phyloP scores from a whole-genome alignment of 345 rosid genomes.

The Bruguiera gymnorhiza region DNA sequence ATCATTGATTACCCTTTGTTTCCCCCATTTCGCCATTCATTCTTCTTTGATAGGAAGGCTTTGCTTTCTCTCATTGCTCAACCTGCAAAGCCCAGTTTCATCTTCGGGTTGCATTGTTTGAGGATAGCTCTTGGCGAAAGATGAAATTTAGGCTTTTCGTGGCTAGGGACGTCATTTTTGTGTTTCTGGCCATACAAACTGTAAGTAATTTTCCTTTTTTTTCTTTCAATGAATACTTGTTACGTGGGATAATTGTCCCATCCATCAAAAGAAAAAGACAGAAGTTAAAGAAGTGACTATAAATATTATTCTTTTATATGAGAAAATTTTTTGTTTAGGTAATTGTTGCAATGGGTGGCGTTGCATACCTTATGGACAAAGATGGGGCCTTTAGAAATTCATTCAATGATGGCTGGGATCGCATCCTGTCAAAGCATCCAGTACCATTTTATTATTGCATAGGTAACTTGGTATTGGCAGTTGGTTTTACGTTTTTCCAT shows the following conservation, averaged over 20 bases:
- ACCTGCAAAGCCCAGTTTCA: slow-evolving; percentile 91
- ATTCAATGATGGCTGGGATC: slow-evolving; percentile 94
- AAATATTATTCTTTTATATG: background rate
- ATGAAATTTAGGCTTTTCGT: slow-evolving; percentile 89
- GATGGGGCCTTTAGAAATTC: slow-evolving; percentile 90
- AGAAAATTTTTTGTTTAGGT: slow-evolving; percentile 34
- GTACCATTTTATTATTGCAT: slow-evolving; percentile 92
- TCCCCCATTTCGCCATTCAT: background rate
- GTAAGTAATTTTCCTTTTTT: slow-evolving; percentile 36
- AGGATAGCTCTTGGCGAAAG: slow-evolving; percentile 87
- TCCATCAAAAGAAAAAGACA: too few species aligned
- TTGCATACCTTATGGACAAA: slow-evolving; percentile 88
- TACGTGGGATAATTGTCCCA: background rate
- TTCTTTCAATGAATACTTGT: background rate
- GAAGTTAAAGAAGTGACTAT: too few species aligned
- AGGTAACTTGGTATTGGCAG: slow-evolving; percentile 38
- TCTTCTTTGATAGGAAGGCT: slow-evolving; percentile 63
- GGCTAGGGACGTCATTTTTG: slow-evolving; percentile 85
- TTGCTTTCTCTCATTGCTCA: slow-evolving; percentile 91
- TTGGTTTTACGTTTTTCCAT: background rate
- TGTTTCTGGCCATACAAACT: slow-evolving; percentile 83
- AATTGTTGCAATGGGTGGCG: slow-evolving; percentile 69
- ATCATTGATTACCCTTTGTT: background rate
- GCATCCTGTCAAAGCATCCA: slow-evolving; percentile 82
- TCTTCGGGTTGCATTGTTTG: slow-evolving; percentile 61